Conservation (phyloP, 768 basidiomycete species). For the Agrocybe pediades region DNA sequence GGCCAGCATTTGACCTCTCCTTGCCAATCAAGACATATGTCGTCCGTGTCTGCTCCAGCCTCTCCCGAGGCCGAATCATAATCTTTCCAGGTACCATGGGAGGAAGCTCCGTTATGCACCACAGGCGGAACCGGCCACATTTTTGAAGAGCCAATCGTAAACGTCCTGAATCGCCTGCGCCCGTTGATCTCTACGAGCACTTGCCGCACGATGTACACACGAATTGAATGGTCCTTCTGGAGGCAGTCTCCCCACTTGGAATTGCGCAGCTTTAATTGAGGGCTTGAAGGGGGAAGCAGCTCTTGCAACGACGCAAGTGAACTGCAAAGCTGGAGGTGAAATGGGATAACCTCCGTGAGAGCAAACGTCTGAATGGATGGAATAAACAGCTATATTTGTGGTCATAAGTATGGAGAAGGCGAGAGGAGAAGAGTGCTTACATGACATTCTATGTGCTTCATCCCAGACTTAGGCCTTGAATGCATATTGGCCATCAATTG, state of each 20-base stretch:
- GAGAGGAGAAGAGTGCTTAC: conserved; percentile 33
- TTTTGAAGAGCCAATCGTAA: conserved; percentile 45
- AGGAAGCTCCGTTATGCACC: neutral
- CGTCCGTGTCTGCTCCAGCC: neutral
- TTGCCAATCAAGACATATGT: conserved; percentile 48
- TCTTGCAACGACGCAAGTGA: conserved; percentile 44
- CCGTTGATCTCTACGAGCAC: conserved; percentile 40
- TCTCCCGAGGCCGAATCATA: conserved; percentile 1
- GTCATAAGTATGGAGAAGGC: neutral
- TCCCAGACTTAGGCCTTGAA: conserved; percentile 28
- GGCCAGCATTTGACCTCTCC: conserved; percentile 46
- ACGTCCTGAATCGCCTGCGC: conserved; percentile 34
- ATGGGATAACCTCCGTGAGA: conserved; percentile 52
- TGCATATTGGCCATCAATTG: conserved; percentile 45
- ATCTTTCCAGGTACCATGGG: conserved; percentile 1
- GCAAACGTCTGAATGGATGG: conserved; percentile 53
- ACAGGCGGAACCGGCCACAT: conserved; percentile 35
- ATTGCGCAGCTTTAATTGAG: conserved; percentile 18
- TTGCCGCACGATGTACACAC: conserved; percentile 53
- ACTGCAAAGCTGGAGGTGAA: conserved; percentile 57
- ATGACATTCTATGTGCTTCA: conserved; percentile 50
- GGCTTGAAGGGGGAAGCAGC: conserved; percentile 34
- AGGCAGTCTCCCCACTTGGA: neutral
- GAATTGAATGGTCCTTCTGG: conserved; percentile 26
- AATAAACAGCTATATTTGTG: conserved; percentile 28